Evolutionary conservation across 2,329 filamentous ascomycete genomes (phyloP).

Genomic region (Ceratocystis cubensis): DNA sequence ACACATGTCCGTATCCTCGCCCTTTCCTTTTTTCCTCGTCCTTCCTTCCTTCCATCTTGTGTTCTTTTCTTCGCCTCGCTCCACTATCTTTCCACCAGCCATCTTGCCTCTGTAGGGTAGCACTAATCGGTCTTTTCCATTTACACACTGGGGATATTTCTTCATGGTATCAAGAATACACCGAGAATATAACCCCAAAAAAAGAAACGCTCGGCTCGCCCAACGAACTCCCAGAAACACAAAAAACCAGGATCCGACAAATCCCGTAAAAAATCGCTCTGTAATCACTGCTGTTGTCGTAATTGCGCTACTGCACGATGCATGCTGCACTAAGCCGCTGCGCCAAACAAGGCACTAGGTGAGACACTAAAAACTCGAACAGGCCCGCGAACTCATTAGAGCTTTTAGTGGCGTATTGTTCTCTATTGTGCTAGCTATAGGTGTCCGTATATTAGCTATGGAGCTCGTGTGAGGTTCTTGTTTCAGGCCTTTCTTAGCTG

Average conservation of each 20-base stretch:
- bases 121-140: neutral
- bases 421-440: neutral
- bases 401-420: neutral
- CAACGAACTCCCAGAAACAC: neutral
- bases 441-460: neutral
- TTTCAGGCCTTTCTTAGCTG: constrained; percentile 3
- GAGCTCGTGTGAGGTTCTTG: neutral
- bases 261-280: neutral
- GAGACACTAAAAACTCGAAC: neutral
- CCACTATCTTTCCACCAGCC: neutral
- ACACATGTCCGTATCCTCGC: neutral
- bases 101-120: neutral
- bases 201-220: neutral
- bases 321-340: neutral
- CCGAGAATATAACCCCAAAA: neutral
- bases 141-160: neutral
- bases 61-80: neutral
- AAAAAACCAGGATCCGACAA: constrained; percentile 4
- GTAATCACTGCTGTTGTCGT: neutral
- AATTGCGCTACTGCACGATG: neutral
- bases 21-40: neutral
- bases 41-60: neutral
- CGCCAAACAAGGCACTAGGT: neutral
- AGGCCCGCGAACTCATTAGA: neutral
- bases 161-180: constrained; percentile 3